Conservation (phyloP, 2,329 filamentous ascomycete species). For the Aspergillus brasiliensis region DNA sequence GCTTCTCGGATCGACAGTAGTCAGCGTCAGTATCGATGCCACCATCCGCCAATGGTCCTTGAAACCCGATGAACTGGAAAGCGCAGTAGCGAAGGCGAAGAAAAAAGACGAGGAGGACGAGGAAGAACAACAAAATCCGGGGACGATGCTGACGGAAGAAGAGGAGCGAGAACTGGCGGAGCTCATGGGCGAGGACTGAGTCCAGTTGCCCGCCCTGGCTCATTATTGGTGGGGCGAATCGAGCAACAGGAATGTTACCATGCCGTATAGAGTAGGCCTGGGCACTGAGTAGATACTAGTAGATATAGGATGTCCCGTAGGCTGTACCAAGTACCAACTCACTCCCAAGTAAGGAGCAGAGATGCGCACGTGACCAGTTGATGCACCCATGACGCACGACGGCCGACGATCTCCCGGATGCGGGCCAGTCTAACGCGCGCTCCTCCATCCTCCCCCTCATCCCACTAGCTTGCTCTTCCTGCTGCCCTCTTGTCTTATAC, state of each 20-base stretch:
- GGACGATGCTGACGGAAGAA: slow-evolving; percentile 72
- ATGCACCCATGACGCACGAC: slow-evolving; percentile 37
- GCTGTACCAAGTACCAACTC: too few relatives aligned
- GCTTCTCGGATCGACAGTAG: slow-evolving; percentile 60
- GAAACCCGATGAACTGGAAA: slow-evolving; percentile 61
- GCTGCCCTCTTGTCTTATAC: not conserved
- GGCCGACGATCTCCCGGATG: slow-evolving; percentile 34
- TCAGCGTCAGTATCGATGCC: slow-evolving; percentile 86
- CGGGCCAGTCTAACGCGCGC: slow-evolving; percentile 16
- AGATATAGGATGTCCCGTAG: not conserved
- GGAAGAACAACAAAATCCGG: slow-evolving; percentile 50
- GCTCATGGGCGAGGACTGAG: slow-evolving; percentile 72
- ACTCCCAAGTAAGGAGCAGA: slow-evolving; percentile 50
- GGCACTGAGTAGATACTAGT: not conserved
- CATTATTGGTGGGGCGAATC: too few relatives aligned
- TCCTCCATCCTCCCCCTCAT: slow-evolving; percentile 19
- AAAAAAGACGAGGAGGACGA: slow-evolving; percentile 49
- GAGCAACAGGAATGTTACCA: slow-evolving; percentile 75
- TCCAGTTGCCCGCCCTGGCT: slow-evolving; percentile 63
- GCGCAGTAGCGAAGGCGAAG: slow-evolving; percentile 54
- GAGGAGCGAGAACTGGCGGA: slow-evolving; percentile 92
- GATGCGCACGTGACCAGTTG: slow-evolving; percentile 29
- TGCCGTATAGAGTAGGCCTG: not conserved
- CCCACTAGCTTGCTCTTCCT: not conserved
- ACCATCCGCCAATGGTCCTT: slow-evolving; percentile 86